Base-by-base conservation (phyloP, 352 stramenopile species). In the Pilasporangium apinafurcum region DNA sequence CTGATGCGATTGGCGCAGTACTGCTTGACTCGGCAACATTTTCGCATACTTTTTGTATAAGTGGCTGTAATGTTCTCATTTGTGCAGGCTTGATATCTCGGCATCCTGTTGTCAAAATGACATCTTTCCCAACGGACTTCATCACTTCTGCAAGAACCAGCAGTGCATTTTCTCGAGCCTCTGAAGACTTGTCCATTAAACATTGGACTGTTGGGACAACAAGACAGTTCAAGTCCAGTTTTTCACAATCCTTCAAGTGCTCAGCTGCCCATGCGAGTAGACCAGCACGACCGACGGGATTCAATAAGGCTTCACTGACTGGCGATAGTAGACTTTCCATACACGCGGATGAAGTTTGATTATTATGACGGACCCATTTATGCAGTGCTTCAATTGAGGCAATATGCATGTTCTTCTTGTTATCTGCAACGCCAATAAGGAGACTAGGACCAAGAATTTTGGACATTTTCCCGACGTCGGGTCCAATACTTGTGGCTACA, bases 361-460 rank as follows among this genome's bases (percentile, higher is more conserved):
- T 68, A 42, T 74, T 81, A 59, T 95, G 83, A 10, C 61, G 65
- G 21, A 95, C 81, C 83, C 83, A 95, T 44, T 84, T 88, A 45
- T 92, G 68, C 22, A 95, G 53, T 20, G 81, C 68, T 30, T 93
- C 79, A 8, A 95, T 50, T 2, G 75, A 72, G 17, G 81, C 83
- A 17, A 61, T 35, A 55, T 92, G 81, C 83, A 95, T 92, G 14
- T 69, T 72, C 51, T 95, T 95, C 56, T 95, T 95, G 62, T 95
- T 95, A 56, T 95, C 83, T 3, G 65, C 64, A 25, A 92, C 79
- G 9, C 83, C 81, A 21, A 65, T 56, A 22, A 93, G 64, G 13
- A 95, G 48, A 44, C 47, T 87, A 10, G 65, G 51, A 13, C 79
- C 81, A 12, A 92, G 59, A 26, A 86, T 53, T 48, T 95, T 95